Percentiles rank a stretch among this genome's conserved stretches.
phyloP scores from a whole-genome alignment of 2,329 filamentous ascomycete genomes.

The Penicillium oxalicum region DNA sequence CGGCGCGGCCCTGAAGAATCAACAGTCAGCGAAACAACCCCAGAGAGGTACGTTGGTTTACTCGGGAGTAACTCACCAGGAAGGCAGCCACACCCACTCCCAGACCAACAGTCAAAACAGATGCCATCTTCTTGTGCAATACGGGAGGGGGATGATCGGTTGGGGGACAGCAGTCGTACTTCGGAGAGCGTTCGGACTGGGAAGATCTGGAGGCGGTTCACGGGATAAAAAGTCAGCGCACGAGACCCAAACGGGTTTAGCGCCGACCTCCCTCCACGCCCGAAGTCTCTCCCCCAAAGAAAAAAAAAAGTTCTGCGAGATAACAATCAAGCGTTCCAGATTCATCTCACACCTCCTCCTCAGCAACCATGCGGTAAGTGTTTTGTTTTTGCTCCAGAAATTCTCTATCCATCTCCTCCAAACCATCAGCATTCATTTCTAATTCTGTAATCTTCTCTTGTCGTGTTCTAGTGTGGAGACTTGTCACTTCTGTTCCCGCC shows the following conservation, averaged over 20 bases:
- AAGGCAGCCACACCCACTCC: slow-evolving; percentile 60
- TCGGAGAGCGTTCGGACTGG: slow-evolving; percentile 5
- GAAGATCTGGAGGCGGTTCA: slow-evolving; percentile 8
- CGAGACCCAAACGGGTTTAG: slow-evolving; percentile 30
- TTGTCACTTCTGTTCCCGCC: slow-evolving; percentile 66
- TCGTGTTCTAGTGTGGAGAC: slow-evolving; percentile 46
- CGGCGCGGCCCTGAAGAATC: slow-evolving; percentile 70
- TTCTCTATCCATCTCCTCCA: neutral
- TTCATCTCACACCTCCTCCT: slow-evolving; percentile 12
- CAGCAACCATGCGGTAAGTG: slow-evolving; percentile 23
- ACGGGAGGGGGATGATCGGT: neutral
- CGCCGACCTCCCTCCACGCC: slow-evolving; percentile 25
- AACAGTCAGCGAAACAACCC: slow-evolving; percentile 11
- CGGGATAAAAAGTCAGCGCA: slow-evolving; percentile 37
- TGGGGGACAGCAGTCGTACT: neutral
- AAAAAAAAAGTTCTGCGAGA: slow-evolving; percentile 19
- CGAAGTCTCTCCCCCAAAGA: slow-evolving; percentile 13
- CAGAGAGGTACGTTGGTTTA: neutral
- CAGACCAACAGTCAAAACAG: slow-evolving; percentile 40
- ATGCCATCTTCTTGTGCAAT: slow-evolving; percentile 33
- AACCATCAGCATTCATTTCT: neutral
- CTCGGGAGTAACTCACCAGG: slow-evolving; percentile 54
- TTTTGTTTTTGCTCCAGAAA: no score
- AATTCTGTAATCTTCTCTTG: neutral
- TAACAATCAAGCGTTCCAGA: slow-evolving; percentile 9